phyloP scores from a whole-genome alignment of 768 basidiomycete genomes.

The Tylopilus felleus region DNA sequence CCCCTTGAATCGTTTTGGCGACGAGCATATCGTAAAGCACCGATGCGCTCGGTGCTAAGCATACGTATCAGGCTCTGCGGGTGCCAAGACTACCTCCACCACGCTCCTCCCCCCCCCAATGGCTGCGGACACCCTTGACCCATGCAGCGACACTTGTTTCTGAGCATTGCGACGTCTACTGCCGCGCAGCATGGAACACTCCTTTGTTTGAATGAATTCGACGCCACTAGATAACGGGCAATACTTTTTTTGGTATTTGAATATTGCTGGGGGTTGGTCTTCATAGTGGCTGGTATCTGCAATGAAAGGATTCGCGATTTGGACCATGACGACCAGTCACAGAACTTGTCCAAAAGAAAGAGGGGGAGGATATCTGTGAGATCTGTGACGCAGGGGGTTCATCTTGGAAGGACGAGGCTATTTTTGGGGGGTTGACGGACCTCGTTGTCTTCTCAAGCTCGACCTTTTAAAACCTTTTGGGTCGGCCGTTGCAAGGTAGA shows the following conservation, averaged over 20 bases:
- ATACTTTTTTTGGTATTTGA: slow-evolving; percentile 20
- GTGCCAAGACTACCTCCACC: slow-evolving; percentile 11
- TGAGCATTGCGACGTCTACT: slow-evolving; percentile 6
- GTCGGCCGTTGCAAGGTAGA: slow-evolving; percentile 15
- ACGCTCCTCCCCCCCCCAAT: background rate
- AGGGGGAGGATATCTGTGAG: slow-evolving; percentile 5
- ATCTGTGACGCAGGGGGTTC: slow-evolving; percentile 18
- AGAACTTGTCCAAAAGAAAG: slow-evolving; percentile 16
- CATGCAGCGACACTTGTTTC: slow-evolving; percentile 12
- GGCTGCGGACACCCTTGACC: slow-evolving; percentile 27
- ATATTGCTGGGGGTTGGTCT: slow-evolving; percentile 11
- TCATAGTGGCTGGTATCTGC: background rate
- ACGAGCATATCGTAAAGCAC: slow-evolving; percentile 21
- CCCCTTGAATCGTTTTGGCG: slow-evolving; percentile 9
- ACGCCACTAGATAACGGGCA: slow-evolving; percentile 28
- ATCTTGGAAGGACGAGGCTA: slow-evolving; percentile 4
- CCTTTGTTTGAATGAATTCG: slow-evolving; percentile 16
- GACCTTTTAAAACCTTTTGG: slow-evolving; percentile 22
- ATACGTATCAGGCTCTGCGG: slow-evolving; percentile 17
- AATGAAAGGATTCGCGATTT: slow-evolving; percentile 15
- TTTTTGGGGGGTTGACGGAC: slow-evolving; percentile 20
- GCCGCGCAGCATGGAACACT: slow-evolving; percentile 22
- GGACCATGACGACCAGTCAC: slow-evolving; percentile 25
- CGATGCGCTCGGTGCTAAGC: slow-evolving; percentile 11
- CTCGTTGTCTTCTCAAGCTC: slow-evolving; percentile 24